Evolutionary conservation across 2,329 filamentous ascomycete genomes (phyloP).

Genomic region (Microdochium paspali): DNA sequence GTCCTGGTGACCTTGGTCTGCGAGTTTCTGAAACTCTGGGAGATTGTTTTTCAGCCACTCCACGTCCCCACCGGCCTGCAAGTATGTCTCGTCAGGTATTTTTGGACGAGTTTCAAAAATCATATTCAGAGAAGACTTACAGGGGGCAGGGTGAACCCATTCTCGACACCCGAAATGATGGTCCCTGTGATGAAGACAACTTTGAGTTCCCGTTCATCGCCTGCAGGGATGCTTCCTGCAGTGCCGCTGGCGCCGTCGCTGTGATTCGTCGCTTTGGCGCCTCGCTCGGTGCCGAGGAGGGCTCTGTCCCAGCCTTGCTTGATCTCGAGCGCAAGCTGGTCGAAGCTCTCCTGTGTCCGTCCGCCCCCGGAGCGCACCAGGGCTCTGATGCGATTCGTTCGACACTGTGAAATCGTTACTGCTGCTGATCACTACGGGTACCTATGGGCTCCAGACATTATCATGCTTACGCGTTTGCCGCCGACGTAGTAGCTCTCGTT

Average conservation of each 20-base stretch:
- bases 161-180: constrained; percentile 1
- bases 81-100: too few species aligned
- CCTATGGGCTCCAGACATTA: too few species aligned
- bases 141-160: constrained; percentile 1
- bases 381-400: constrained; percentile 2
- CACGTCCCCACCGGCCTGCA: constrained; percentile 1
- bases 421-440: too few species aligned
- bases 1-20: constrained; percentile 6
- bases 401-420: too few species aligned
- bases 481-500: constrained; percentile 19
- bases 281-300: background rate
- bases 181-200: constrained; percentile 1
- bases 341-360: constrained; percentile 1
- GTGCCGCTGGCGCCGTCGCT: background rate
- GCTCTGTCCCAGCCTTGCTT: constrained; percentile 1
- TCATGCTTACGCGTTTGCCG: constrained; percentile 20
- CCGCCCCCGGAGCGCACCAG: constrained; percentile 1
- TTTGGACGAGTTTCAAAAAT: too few species aligned
- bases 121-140: too few species aligned
- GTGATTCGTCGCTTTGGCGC: background rate
- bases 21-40: constrained; percentile 1
- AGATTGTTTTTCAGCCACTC: constrained; percentile 2
- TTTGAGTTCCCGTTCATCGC: constrained; percentile 1
- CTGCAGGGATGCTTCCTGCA: background rate
- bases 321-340: constrained; percentile 1